A percentile compares a stretch with the other conserved stretches of the same genome.
Evolutionary conservation across 2,329 filamentous ascomycete species (phyloP).

Genomic region (Diaporthe capsici): DNA sequence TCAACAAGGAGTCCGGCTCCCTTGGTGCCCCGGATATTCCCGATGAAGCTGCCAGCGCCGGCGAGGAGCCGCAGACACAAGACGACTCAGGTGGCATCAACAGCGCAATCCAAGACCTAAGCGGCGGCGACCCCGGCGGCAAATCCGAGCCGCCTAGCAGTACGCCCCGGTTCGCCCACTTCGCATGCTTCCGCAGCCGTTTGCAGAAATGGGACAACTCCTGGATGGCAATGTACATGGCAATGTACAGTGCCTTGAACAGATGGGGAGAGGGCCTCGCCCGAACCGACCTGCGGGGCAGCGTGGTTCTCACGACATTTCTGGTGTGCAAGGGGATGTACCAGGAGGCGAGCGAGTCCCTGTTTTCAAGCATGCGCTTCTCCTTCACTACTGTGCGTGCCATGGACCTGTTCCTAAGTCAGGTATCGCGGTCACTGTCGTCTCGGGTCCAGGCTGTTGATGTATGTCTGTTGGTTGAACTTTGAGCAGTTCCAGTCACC

Average conservation of each 20-base stretch:
- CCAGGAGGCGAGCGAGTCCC: constrained; percentile 17
- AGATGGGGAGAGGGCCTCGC: not conserved
- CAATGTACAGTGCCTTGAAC: constrained; percentile 1
- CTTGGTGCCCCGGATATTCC: not conserved
- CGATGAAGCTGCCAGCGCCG: not conserved
- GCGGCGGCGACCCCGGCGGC: too few relatives aligned
- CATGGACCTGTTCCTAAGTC: not conserved
- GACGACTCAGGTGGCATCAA: too few relatives aligned
- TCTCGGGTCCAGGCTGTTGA: not conserved
- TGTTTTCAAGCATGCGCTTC: constrained; percentile 26
- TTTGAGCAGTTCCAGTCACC: too few relatives aligned
- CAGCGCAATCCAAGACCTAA: too few relatives aligned
- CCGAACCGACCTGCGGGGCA: not conserved
- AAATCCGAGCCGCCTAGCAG: not conserved
- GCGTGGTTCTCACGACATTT: not conserved
- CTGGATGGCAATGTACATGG: not conserved
- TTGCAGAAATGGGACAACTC: not conserved
- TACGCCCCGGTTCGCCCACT: constrained; percentile 28
- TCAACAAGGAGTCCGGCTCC: not conserved
- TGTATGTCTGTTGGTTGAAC: not conserved
- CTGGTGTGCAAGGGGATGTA: constrained; percentile 31
- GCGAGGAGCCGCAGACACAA: too few relatives aligned
- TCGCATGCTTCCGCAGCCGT: not conserved
- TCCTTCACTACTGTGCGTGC: not conserved
- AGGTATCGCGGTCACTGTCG: not conserved